Base-by-base conservation (phyloP, 768 basidiomycete genomes). In the Auriscalpium vulgare region DNA sequence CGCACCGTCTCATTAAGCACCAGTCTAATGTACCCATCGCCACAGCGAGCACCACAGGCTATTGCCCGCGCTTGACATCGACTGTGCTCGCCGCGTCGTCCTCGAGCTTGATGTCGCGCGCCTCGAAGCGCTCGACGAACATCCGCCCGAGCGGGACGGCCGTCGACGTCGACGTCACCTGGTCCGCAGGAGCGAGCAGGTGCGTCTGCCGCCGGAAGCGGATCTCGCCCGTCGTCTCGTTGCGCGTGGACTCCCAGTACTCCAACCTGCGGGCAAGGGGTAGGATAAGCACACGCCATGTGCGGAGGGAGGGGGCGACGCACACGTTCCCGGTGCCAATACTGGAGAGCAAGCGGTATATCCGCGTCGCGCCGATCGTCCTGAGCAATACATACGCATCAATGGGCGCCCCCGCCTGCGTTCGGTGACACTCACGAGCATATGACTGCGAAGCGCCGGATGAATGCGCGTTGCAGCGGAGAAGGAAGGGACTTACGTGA, bases 151-250 rank as follows among this genome's bases (percentile, higher is more conserved):
- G 1, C 40, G 16, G 14, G 47, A 29, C 47, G 7, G 17, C 47
- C 14, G 47, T 29, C 47, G 47, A 58, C 14, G 37, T 54, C 5
- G 52, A 50, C 9, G 59, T 53, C 11, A n/a, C 23, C 23, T 37
- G 47, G 2, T 54, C 51, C 13, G 16, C 47, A 16, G 38, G 52
- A 2, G 37, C 34, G 44, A 60, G 23, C 16, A 50, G 23, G 11
- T 60, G 59, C 6, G 59, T 60, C 53, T 59, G 59, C 6, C 59
- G 59, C 19, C 59, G 53, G 54, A 60, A 60, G 21, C 59, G 59
- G 35, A 60, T 59, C 44, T 60, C 59, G 10, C 59, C 59, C n/a
- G 59, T 60, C 29, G 45, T 51, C 16, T 54, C 57, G 23, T 60
- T 56, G 7, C 53, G 49, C 16, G 59, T 59, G 6, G 53, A 55